These are phyloP conservation scores for Claviceps sp. DNA, from an alignment of 2,329 filamentous ascomycete genomes.

Conservation along the genomic window DNA sequence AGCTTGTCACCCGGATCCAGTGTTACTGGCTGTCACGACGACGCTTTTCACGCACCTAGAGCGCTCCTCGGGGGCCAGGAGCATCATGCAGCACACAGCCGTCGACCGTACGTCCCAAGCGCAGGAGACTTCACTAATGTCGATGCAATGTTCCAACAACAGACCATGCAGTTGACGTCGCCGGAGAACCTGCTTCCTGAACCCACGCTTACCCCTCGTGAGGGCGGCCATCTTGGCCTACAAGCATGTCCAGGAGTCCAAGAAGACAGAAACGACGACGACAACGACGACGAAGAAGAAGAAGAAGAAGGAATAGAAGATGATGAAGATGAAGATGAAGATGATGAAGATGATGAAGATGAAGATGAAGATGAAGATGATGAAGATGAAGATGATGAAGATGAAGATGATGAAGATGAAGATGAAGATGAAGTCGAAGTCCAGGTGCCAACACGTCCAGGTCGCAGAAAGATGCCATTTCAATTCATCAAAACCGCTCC, in stretches of 20 bases:
- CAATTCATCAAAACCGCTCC: too few relatives aligned
- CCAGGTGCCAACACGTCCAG: too few relatives aligned
- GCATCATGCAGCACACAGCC: neutral
- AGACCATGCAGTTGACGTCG: neutral
- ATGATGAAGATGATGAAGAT: too few relatives aligned
- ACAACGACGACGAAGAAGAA: too few relatives aligned
- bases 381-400: too few relatives aligned
- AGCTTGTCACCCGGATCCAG: neutral
- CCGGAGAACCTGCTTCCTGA: neutral
- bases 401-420: too few relatives aligned
- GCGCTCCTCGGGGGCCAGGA: neutral
- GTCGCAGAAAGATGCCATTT: too few relatives aligned
- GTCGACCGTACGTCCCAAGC: too few relatives aligned
- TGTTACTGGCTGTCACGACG: neutral
- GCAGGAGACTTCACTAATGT: neutral
- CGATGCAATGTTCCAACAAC: neutral
- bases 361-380: too few relatives aligned
- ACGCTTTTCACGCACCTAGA: neutral
- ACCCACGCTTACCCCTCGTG: neutral
- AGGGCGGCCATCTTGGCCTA: neutral
- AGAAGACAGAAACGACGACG: too few relatives aligned
- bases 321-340: neutral
- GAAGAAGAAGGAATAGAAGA: neutral
- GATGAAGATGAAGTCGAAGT: too few relatives aligned
- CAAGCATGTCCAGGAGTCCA: neutral